Percentiles rank a stretch among this genome's conserved stretches.
phyloP scores from a whole-genome alignment of 345 rosid genomes.

The Erodium maritimum region DNA sequence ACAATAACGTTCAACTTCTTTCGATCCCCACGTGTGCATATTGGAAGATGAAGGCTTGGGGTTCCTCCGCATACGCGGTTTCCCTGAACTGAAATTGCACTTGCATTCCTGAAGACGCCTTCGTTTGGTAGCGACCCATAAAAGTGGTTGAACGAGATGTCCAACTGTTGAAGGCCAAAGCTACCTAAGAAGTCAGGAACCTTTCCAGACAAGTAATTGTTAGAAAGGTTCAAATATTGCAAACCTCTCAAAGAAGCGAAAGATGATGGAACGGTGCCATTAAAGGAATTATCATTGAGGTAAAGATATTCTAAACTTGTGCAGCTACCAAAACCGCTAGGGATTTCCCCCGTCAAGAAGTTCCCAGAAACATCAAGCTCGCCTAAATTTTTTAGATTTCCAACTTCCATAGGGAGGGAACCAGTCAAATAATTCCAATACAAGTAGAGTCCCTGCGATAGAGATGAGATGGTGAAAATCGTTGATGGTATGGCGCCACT shows the following conservation, averaged over 20 bases:
- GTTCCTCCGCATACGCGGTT: slow-evolving; percentile 10
- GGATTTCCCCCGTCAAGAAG: slow-evolving; percentile 10
- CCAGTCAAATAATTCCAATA: slow-evolving; percentile 10
- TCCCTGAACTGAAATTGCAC: slow-evolving; percentile 2
- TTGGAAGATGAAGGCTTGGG: slow-evolving; percentile 3
- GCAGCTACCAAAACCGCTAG: slow-evolving; percentile 9
- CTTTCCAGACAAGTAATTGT: slow-evolving; percentile 8
- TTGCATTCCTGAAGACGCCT: slow-evolving; percentile 11
- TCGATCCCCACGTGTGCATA: neutral
- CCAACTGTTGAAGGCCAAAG: slow-evolving; percentile 4
- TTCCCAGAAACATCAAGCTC: slow-evolving; percentile 5
- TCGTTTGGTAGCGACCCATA: slow-evolving; percentile 11
- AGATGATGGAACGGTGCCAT: slow-evolving; percentile 13
- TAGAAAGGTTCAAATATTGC: slow-evolving; percentile 12
- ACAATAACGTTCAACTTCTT: neutral
- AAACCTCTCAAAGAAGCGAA: slow-evolving; percentile 5
- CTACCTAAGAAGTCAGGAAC: slow-evolving; percentile 8
- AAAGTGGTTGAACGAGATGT: slow-evolving; percentile 12
- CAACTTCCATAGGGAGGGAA: neutral
- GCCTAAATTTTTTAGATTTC: slow-evolving; percentile 3
- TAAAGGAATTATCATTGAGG: slow-evolving; percentile 5
- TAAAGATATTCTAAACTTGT: slow-evolving; percentile 5
- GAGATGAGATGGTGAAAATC: slow-evolving; percentile 6
- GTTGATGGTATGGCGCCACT: slow-evolving; percentile 10
- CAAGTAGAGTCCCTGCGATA: neutral